phyloP scores from a whole-genome alignment of 1,284 basidiomycete species.

The Phellinidium pouzarii region DNA sequence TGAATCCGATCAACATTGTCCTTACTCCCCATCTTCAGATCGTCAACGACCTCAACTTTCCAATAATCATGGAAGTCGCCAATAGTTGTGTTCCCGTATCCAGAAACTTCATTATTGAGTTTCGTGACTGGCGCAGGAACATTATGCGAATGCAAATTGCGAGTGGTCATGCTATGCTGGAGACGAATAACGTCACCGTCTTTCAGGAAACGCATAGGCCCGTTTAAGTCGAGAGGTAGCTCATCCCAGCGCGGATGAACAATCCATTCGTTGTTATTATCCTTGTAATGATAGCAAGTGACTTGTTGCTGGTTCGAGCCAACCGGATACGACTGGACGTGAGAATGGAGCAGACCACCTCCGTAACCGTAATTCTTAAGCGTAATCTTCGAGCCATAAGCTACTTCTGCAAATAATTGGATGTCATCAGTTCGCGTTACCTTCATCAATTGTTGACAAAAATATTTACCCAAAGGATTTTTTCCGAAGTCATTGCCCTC shows the following conservation, averaged over 20 bases:
- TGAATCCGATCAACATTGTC: slow-evolving; percentile 68
- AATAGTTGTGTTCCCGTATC: slow-evolving; percentile 83
- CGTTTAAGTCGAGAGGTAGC: slow-evolving; percentile 55
- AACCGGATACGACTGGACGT: slow-evolving; percentile 88
- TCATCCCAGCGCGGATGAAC: slow-evolving; percentile 81
- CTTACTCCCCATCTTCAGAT: slow-evolving; percentile 61
- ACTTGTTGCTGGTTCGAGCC: slow-evolving; percentile 97
- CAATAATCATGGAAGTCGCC: slow-evolving; percentile 91
- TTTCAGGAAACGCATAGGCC: slow-evolving; percentile 64
- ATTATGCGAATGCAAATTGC: slow-evolving; percentile 91
- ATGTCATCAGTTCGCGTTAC: not conserved
- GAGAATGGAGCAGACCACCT: slow-evolving; percentile 93
- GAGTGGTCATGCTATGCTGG: slow-evolving; percentile 72
- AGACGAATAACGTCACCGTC: slow-evolving; percentile 81
- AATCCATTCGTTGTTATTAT: slow-evolving; percentile 92
- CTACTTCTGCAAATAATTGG: slow-evolving; percentile 55
- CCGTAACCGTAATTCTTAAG: slow-evolving; percentile 98
- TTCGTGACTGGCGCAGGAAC: slow-evolving; percentile 88
- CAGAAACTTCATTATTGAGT: slow-evolving; percentile 86
- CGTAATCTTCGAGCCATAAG: slow-evolving; percentile 86
- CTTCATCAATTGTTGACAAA: not conserved
- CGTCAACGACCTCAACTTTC: slow-evolving; percentile 92
- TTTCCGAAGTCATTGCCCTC: slow-evolving; percentile 88
- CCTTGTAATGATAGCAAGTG: slow-evolving; percentile 99
- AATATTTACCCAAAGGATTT: slow-evolving; percentile 70